Percentiles rank a stretch among this genome's conserved stretches.
Evolutionary conservation across 2,329 filamentous ascomycete genomes (phyloP).

Genomic region (Phialophora macrospora): DNA sequence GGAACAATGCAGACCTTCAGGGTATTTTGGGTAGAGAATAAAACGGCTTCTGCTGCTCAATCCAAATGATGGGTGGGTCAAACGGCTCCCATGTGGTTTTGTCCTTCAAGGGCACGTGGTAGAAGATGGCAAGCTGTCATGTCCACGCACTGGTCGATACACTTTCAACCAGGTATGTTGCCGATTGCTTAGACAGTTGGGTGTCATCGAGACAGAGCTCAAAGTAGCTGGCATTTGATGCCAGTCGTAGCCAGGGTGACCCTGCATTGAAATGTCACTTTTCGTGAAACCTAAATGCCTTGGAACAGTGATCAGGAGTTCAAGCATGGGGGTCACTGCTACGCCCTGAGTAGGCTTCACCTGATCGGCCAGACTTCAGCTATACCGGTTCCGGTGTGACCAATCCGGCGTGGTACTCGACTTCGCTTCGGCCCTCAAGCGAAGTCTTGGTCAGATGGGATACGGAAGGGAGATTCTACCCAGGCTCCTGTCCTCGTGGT

Average conservation of each 20-base stretch:
- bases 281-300: slow-evolving; percentile 10
- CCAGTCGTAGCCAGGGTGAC: slow-evolving; percentile 9
- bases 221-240: not conserved
- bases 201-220: not conserved
- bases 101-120: slow-evolving; percentile 6
- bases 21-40: not conserved
- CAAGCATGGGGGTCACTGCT: slow-evolving; percentile 1
- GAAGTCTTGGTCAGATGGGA: slow-evolving; percentile 10
- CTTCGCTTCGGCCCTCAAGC: slow-evolving; percentile 4
- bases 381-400: slow-evolving; percentile 19
- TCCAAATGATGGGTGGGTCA: not conserved
- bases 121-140: slow-evolving; percentile 6
- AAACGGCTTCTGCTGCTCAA: not conserved
- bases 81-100: slow-evolving; percentile 6
- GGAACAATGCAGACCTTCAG: not conserved
- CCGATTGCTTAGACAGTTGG: not conserved
- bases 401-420: slow-evolving; percentile 18
- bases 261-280: slow-evolving; percentile 11
- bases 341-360: not conserved
- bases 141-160: slow-evolving; percentile 1
- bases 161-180: not conserved
- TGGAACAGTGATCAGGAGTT: slow-evolving; percentile 5
- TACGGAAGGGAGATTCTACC: slow-evolving; percentile 6
- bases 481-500: slow-evolving; percentile 9
- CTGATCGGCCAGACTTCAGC: slow-evolving; percentile 2